A percentile compares a stretch with the other conserved stretches of the same genome.
phyloP scores from a whole-genome alignment of 2,329 filamentous ascomycete genomes.

The Arthrinium phaeospermum region DNA sequence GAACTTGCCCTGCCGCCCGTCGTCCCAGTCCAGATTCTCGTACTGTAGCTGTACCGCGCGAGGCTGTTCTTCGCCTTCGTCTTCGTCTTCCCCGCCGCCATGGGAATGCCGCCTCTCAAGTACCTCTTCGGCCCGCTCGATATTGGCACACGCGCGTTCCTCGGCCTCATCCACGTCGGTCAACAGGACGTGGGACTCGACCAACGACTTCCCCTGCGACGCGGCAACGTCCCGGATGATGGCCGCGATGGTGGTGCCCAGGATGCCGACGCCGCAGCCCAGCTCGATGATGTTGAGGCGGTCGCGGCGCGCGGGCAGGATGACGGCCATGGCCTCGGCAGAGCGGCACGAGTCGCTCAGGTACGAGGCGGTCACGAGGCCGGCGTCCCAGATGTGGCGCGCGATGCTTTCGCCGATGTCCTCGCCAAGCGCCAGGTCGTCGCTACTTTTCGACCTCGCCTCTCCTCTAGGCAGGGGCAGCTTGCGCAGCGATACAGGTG shows the following conservation, averaged over 20 bases:
- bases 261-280: constrained; percentile 61
- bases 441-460: constrained; percentile 36
- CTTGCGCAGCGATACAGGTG: background rate
- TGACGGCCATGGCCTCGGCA: constrained; percentile 19
- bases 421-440: constrained; percentile 54
- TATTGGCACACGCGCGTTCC: constrained; percentile 54
- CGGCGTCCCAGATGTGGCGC: constrained; percentile 64
- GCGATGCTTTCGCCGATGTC: constrained; percentile 66
- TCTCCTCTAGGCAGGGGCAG: constrained; percentile 27
- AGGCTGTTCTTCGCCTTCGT: background rate
- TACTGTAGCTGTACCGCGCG: constrained; percentile 45
- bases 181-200: constrained; percentile 47
- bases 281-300: constrained; percentile 57
- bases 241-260: constrained; percentile 56
- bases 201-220: constrained; percentile 25
- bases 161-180: constrained; percentile 63
- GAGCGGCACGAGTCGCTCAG: constrained; percentile 36
- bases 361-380: constrained; percentile 51
- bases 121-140: constrained; percentile 35
- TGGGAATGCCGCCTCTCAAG: background rate
- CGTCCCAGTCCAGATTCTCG: constrained; percentile 64
- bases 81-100: background rate
- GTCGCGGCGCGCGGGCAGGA: constrained; percentile 30
- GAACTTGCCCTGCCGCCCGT: constrained; percentile 52
- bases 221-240: constrained; percentile 35